Evolutionary conservation across 768 basidiomycete species (phyloP).

Genomic region (Holtermanniella nyarrowii): DNA sequence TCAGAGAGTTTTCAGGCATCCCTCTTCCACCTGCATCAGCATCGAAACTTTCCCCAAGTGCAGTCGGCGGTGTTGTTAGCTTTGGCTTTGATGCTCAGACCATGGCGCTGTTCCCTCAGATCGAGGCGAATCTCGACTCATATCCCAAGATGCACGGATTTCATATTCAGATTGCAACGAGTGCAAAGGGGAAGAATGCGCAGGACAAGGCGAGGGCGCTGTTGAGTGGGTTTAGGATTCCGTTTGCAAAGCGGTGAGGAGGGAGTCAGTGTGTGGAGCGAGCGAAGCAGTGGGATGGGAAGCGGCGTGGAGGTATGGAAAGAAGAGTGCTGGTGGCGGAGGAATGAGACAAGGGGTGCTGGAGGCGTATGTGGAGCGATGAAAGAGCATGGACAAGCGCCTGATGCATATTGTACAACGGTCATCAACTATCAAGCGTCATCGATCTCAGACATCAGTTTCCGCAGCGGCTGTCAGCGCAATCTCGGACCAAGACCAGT

Average conservation of each 20-base stretch:
- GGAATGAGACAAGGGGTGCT: too few species aligned
- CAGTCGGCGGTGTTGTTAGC: slow-evolving; percentile 75
- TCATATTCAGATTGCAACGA: slow-evolving; percentile 89
- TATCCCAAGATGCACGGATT: slow-evolving; percentile 81
- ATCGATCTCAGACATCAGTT: background rate
- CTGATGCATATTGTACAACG: background rate
- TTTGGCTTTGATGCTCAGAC: slow-evolving; percentile 76
- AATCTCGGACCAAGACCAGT: slow-evolving; percentile 3
- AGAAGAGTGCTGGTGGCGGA: background rate
- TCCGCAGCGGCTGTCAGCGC: background rate
- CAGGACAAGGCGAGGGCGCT: slow-evolving; percentile 79
- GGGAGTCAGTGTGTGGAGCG: background rate
- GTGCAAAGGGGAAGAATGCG: slow-evolving; percentile 74
- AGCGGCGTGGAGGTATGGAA: background rate
- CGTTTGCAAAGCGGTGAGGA: slow-evolving; percentile 53
- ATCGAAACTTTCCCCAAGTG: slow-evolving; percentile 56
- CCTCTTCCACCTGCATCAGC: slow-evolving; percentile 62
- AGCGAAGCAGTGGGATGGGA: background rate
- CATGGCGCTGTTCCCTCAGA: slow-evolving; percentile 86
- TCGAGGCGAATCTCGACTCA: slow-evolving; percentile 83
- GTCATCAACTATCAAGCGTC: too few species aligned
- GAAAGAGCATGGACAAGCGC: too few species aligned
- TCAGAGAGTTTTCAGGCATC: slow-evolving; percentile 82
- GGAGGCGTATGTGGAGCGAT: too few species aligned
- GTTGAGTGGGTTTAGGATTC: slow-evolving; percentile 83